These are phyloP conservation scores for Fraxinus platypoda DNA, from an alignment of 305 asterid genomes.

Conservation along the genomic window DNA sequence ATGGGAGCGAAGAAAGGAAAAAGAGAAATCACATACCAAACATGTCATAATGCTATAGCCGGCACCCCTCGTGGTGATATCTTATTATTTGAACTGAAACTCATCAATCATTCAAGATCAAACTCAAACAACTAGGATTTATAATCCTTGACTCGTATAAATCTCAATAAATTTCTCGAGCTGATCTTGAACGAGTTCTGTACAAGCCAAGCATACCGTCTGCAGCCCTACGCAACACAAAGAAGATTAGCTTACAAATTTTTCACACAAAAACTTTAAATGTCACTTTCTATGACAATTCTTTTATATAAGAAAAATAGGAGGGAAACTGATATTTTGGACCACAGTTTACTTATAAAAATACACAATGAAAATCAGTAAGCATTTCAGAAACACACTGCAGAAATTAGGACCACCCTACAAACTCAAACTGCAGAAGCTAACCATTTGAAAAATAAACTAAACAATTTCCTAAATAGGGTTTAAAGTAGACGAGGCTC, in stretches of 20 bases:
- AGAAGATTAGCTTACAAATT: neutral
- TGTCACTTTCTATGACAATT: neutral
- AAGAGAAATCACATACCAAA: neutral
- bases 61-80: neutral
- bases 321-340: slow-evolving; percentile 19
- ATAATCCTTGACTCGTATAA: neutral
- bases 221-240: neutral
- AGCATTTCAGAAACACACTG: slow-evolving; percentile 15
- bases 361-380: neutral
- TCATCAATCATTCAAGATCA: neutral
- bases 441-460: slow-evolving; percentile 25
- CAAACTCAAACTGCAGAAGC: slow-evolving; percentile 38
- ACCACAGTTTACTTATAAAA: slow-evolving; percentile 9
- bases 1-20: neutral
- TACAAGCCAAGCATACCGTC: neutral
- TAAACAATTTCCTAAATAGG: slow-evolving; percentile 29
- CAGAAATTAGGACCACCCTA: slow-evolving; percentile 49
- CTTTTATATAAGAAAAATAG: neutral
- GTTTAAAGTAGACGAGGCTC: slow-evolving; percentile 20
- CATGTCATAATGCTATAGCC: neutral
- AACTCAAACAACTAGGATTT: neutral
- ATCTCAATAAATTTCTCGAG: neutral
- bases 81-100: neutral
- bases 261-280: neutral
- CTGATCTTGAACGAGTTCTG: neutral